phyloP scores from a whole-genome alignment of 2,329 filamentous ascomycete genomes.

The Hymenoscyphus repandus region DNA sequence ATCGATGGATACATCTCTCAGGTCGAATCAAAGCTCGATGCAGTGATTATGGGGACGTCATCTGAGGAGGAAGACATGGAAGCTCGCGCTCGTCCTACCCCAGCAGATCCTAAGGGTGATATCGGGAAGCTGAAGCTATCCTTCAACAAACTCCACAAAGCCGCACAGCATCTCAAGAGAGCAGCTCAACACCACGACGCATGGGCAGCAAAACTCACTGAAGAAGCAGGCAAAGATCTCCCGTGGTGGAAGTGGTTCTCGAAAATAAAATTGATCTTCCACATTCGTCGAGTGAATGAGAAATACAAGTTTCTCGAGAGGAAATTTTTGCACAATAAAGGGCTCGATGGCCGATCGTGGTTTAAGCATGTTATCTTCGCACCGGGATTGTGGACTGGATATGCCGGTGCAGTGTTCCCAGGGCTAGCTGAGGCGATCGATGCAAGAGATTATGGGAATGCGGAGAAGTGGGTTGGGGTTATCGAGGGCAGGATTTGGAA shows the following conservation, averaged over 20 bases:
- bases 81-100: slow-evolving; percentile 25
- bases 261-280: slow-evolving; percentile 57
- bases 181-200: slow-evolving; percentile 26
- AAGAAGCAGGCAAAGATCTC: slow-evolving; percentile 47
- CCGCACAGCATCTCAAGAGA: slow-evolving; percentile 19
- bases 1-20: slow-evolving; percentile 28
- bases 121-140: slow-evolving; percentile 21
- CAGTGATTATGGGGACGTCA: slow-evolving; percentile 13
- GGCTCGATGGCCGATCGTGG: slow-evolving; percentile 76
- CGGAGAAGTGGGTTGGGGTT: slow-evolving; percentile 53
- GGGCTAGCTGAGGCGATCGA: slow-evolving; percentile 60
- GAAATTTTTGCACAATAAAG: slow-evolving; percentile 68
- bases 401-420: slow-evolving; percentile 67
- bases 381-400: slow-evolving; percentile 86
- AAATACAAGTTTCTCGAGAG: slow-evolving; percentile 84
- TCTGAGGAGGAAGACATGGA: slow-evolving; percentile 26
- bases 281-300: slow-evolving; percentile 64
- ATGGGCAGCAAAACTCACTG: slow-evolving; percentile 25
- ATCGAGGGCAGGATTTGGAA: slow-evolving; percentile 46
- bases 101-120: slow-evolving; percentile 15
- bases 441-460: slow-evolving; percentile 51
- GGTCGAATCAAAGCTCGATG: slow-evolving; percentile 27
- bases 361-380: slow-evolving; percentile 96
- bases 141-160: slow-evolving; percentile 26
- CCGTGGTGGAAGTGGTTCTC: slow-evolving; percentile 77